Conservation (phyloP, 352 stramenopile genomes). For the Blastocystis sp. region DNA sequence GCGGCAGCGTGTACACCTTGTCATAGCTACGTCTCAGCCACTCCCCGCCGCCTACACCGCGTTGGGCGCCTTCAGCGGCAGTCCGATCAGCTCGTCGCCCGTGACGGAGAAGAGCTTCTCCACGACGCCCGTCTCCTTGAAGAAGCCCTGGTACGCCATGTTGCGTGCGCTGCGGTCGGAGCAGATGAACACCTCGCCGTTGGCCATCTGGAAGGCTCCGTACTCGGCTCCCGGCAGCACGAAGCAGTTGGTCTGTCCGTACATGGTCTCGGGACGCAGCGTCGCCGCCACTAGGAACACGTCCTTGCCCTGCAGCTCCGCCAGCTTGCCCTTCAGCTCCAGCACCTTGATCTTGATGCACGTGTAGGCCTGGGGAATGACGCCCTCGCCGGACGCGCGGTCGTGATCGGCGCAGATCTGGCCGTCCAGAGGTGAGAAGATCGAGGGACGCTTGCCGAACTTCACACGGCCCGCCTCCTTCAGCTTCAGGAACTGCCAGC, state of each 20-base stretch:
- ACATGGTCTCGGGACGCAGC: slow-evolving; percentile 97
- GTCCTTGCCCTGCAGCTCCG: slow-evolving; percentile 63
- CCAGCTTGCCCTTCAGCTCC: slow-evolving; percentile 68
- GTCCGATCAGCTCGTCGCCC: slow-evolving; percentile 86
- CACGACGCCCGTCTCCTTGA: slow-evolving; percentile 67
- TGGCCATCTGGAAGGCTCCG: slow-evolving; percentile 85
- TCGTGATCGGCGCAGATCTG: slow-evolving; percentile 99
- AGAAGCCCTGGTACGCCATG: slow-evolving; percentile 62
- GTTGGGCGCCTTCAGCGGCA: slow-evolving; percentile 85
- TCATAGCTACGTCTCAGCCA: slow-evolving; percentile 70
- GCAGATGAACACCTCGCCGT: slow-evolving; percentile 78
- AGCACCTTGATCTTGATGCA: slow-evolving; percentile 90
- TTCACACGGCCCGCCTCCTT: slow-evolving; percentile 75
- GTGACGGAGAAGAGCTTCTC: slow-evolving; percentile 72
- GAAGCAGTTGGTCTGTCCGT: slow-evolving; percentile 99
- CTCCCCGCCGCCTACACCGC: slow-evolving; percentile 61
- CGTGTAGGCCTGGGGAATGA: slow-evolving; percentile 97
- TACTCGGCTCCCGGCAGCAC: slow-evolving; percentile 95
- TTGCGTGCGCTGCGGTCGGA: slow-evolving; percentile 59
- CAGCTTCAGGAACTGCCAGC: slow-evolving; percentile 95
- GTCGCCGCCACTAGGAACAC: slow-evolving; percentile 94
- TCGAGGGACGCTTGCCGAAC: slow-evolving; percentile 92
- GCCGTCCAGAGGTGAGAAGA: slow-evolving; percentile 91
- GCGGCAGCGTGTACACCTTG: slow-evolving; percentile 94
- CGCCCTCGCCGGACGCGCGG: slow-evolving; percentile 87